Base-by-base conservation (phyloP, 306 rosid genomes). In the Comarum palustre region DNA sequence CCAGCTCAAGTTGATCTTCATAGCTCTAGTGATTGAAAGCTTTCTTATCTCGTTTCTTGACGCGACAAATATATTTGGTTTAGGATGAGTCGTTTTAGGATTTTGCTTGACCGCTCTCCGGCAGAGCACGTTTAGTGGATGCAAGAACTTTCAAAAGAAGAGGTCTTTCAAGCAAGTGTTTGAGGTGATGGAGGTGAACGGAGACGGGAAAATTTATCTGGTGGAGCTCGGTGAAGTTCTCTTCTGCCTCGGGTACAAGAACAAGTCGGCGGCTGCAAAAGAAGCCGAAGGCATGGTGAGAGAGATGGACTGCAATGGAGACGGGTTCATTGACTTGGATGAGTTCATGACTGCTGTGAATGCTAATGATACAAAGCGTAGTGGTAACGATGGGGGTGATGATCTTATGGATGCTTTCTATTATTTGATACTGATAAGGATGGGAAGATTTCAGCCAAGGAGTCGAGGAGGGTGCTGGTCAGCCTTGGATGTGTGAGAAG, bases 281-380 rank as follows among this genome's bases (percentile, higher is more conserved):
- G 95, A 91, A 76, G 92, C 97, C 6, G 87, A 88, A 54, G 71
- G 82, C 42, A 87, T 91, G 76, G 82, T 87, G 51, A 82, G 59
- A 43, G 88, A 72, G 32, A 75, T 91, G 78, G 95, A 87, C 42
- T 71, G 83, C 29, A 74, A 91, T 19, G 90, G 94, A 77, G 92
- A 90, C 62, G 97, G 95, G 65, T 82, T 82, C 71, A 78, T 91
- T 39, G 90, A 91, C 50, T 68, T 91, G 73, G 88, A 87, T 8
- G 97, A 91, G 63, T 91, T 91, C 85, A 85, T 91, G 90, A 81
- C 65, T 22, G 86, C 77, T 17, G 79, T 83, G 85, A 83, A 48
- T 47, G 27, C 14, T 46, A 17, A 54, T 38, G 43, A 32, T 29
- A 14, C 50, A 24, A 15, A 41, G 45, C 34, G 38, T 1, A 77